phyloP scores from a whole-genome alignment of 805 yeast genomes.

The Scheffersomyces coipomensis region DNA sequence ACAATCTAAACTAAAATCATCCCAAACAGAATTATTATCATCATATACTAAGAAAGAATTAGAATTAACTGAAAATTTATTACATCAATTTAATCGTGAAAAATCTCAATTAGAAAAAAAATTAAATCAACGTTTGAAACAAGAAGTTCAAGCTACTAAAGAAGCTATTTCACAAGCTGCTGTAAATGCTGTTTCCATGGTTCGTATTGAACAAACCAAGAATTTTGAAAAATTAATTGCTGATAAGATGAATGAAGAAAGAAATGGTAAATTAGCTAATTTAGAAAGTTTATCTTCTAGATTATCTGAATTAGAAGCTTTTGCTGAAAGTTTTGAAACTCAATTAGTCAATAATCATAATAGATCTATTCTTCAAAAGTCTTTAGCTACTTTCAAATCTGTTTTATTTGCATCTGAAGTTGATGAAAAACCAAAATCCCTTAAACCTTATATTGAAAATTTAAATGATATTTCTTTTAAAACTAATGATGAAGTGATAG shows the following conservation, averaged over 20 bases:
- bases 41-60: slow-evolving; percentile 48
- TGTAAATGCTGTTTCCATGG: slow-evolving; percentile 66
- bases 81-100: slow-evolving; percentile 60
- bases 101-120: slow-evolving; percentile 59
- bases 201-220: slow-evolving; percentile 66
- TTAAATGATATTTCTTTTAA: slow-evolving; percentile 19
- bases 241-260: slow-evolving; percentile 39
- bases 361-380: slow-evolving; percentile 28
- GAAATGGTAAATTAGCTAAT: slow-evolving; percentile 74
- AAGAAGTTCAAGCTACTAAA: slow-evolving; percentile 69
- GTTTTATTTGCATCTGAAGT: slow-evolving; percentile 16
- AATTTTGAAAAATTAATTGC: slow-evolving; percentile 35
- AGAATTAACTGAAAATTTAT: slow-evolving; percentile 56
- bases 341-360: slow-evolving; percentile 34
- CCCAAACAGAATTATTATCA: slow-evolving; percentile 40
- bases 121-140: slow-evolving; percentile 53
- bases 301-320: slow-evolving; percentile 54
- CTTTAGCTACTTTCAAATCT: slow-evolving; percentile 32
- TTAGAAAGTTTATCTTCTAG: slow-evolving; percentile 58
- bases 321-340: slow-evolving; percentile 44
- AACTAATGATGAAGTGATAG: slow-evolving; percentile 32
- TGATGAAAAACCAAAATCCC: slow-evolving; percentile 21
- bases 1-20: slow-evolving; percentile 28
- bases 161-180: slow-evolving; percentile 67
- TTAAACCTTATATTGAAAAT: slow-evolving; percentile 39